Conservation (phyloP, 83 land plant genomes). For the Diphasiastrum complanatum region DNA sequence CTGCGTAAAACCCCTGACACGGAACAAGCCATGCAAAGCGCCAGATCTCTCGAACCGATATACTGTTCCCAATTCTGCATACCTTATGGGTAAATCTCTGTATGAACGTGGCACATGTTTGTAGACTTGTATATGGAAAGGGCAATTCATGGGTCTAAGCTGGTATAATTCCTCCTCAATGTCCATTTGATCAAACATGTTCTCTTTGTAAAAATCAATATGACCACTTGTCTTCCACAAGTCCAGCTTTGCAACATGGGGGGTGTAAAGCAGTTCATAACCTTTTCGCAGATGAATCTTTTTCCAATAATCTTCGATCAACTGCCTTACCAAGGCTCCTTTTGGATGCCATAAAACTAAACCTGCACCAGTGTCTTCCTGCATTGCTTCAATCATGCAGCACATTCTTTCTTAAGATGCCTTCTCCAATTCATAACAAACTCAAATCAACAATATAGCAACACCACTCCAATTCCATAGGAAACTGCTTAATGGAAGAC, state of each 20-base stretch:
- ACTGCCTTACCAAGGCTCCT: conserved; percentile 88
- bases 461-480: too few species aligned
- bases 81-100: conserved; percentile 86
- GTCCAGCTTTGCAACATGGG: conserved; percentile 95
- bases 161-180: conserved; percentile 94
- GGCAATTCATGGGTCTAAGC: conserved; percentile 97
- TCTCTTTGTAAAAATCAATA: conserved; percentile 88
- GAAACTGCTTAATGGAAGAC: too few species aligned
- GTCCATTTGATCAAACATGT: conserved; percentile 94
- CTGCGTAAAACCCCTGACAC: conserved; percentile 99
- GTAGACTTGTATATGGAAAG: conserved; percentile 91
- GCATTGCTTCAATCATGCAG: conserved; percentile 15
- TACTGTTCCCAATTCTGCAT: conserved; percentile 98
- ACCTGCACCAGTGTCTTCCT: conserved; percentile 99
- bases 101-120: conserved; percentile 69
- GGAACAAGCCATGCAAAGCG: conserved; percentile 93
- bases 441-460: too few species aligned
- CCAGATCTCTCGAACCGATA: conserved; percentile 95
- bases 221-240: conserved; percentile 98
- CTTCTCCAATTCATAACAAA: too few species aligned
- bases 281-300: conserved; percentile 63
- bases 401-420: not conserved
- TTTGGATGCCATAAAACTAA: conserved; percentile 98
- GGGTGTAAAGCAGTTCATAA: conserved; percentile 88
- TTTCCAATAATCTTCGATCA: conserved; percentile 92